A percentile compares a stretch with the other conserved stretches of the same genome.
These are phyloP conservation scores for Magnaporthiopsis poae DNA, from an alignment of 2,329 filamentous ascomycete species.

Conservation along the genomic window DNA sequence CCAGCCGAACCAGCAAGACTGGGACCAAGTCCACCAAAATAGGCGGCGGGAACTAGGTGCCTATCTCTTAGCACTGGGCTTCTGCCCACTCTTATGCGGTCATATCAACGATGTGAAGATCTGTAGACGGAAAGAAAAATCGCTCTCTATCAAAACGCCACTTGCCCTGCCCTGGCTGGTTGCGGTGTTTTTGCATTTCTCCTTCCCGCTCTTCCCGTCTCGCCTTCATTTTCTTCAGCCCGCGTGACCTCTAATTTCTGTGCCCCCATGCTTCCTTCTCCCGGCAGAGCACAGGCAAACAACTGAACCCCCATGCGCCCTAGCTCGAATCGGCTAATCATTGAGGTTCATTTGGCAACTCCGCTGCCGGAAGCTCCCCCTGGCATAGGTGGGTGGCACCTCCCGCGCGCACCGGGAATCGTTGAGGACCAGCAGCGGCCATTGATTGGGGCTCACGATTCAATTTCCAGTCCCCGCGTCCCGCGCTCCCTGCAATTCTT, in stretches of 20 bases:
- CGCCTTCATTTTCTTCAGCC: not conserved
- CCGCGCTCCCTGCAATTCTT: not conserved
- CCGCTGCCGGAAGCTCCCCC: conserved; percentile 2
- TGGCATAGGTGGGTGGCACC: not conserved
- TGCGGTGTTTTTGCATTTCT: not conserved
- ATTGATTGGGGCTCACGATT: not conserved
- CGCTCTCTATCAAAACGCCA: not conserved
- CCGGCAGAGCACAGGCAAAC: not conserved
- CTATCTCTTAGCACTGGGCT: too few species aligned
- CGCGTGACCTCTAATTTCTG: conserved; percentile 2
- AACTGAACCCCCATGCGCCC: not conserved
- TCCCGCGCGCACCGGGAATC: not conserved
- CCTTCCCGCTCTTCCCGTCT: not conserved
- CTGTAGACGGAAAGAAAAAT: not conserved
- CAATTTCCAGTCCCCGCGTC: not conserved
- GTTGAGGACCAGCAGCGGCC: not conserved
- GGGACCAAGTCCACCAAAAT: not conserved
- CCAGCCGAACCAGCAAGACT: not conserved
- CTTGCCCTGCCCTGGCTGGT: too few species aligned
- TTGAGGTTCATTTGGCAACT: not conserved
- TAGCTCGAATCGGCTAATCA: conserved; percentile 1
- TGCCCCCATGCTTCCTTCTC: conserved; percentile 3
- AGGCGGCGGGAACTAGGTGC: not conserved
- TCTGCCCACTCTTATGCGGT: not conserved
- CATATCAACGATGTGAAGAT: not conserved